Conservation (phyloP, 306 rosid species). For the Lathyrus tuberosus region DNA sequence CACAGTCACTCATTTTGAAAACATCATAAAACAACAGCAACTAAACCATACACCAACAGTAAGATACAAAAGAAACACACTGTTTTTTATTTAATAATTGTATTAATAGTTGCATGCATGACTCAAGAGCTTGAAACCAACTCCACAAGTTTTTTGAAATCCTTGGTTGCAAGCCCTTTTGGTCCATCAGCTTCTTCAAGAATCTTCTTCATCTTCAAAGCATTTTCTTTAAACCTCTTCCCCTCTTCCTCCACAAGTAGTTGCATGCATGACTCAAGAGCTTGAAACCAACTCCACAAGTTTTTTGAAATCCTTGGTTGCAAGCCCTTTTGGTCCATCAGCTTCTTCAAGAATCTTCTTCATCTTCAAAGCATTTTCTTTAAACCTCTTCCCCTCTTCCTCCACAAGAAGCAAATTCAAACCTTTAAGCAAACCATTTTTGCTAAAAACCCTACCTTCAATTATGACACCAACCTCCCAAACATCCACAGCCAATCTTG, state of each 20-base stretch:
- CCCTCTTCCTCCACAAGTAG: not conserved
- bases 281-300: not conserved
- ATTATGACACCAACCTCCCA: not conserved
- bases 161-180: not conserved
- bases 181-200: not conserved
- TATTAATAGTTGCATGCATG: too few relatives aligned
- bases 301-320: not conserved
- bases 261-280: not conserved
- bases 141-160: not conserved
- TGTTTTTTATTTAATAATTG: too few relatives aligned
- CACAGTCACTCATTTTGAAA: too few relatives aligned
- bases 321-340: not conserved
- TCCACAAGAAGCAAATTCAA: not conserved
- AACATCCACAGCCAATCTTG: not conserved
- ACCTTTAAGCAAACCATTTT: not conserved
- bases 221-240: not conserved
- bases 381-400: not conserved
- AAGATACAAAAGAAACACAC: too few relatives aligned
- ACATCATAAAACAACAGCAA: too few relatives aligned
- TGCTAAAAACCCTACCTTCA: not conserved
- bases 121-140: not conserved
- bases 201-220: constrained; percentile 1
- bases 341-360: not conserved
- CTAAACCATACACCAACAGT: too few relatives aligned
- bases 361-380: not conserved